Conservation (phyloP, 2,329 filamentous ascomycete species). For the Torrubiella hemipterigena region DNA sequence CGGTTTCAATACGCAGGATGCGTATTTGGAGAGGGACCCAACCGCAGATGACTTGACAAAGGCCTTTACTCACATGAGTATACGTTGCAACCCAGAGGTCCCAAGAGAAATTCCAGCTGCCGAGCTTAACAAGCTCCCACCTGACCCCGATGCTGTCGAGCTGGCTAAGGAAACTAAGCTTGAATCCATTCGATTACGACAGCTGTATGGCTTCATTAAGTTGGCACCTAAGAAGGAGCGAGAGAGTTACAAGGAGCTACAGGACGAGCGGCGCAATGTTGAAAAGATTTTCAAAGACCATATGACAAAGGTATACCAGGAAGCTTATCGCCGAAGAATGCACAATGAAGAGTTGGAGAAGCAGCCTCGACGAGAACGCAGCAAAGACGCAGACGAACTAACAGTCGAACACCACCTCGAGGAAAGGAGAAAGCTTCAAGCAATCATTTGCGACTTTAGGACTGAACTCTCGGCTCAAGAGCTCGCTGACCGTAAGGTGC, state of each 20-base stretch:
- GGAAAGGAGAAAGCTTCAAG: slow-evolving; percentile 2
- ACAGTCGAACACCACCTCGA: slow-evolving; percentile 2
- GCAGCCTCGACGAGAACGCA: slow-evolving; percentile 2
- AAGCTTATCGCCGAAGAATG: slow-evolving; percentile 3
- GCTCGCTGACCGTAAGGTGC: slow-evolving; percentile 1
- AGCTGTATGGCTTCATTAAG: slow-evolving; percentile 6
- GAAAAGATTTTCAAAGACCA: slow-evolving; percentile 4
- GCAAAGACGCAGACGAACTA: slow-evolving; percentile 2
- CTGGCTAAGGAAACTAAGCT: slow-evolving; percentile 1
- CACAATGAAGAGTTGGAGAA: slow-evolving; percentile 6
- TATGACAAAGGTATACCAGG: slow-evolving; percentile 5
- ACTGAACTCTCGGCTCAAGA: slow-evolving; percentile 1
- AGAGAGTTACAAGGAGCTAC: slow-evolving; percentile 1
- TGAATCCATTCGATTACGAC: neutral
- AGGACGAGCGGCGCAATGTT: slow-evolving; percentile 1
- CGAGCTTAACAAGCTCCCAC: slow-evolving; percentile 5
- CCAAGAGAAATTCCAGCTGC: slow-evolving; percentile 3
- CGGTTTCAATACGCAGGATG: slow-evolving; percentile 6
- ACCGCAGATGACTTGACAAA: slow-evolving; percentile 4
- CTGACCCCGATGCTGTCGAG: slow-evolving; percentile 2
- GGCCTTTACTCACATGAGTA: slow-evolving; percentile 6
- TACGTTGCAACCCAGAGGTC: slow-evolving; percentile 5
- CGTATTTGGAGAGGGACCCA: slow-evolving; percentile 3
- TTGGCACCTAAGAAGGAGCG: neutral
- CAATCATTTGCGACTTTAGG: slow-evolving; percentile 3